Conservation (phyloP, 2,329 filamentous ascomycete genomes). For the Claviceps digitariae region DNA sequence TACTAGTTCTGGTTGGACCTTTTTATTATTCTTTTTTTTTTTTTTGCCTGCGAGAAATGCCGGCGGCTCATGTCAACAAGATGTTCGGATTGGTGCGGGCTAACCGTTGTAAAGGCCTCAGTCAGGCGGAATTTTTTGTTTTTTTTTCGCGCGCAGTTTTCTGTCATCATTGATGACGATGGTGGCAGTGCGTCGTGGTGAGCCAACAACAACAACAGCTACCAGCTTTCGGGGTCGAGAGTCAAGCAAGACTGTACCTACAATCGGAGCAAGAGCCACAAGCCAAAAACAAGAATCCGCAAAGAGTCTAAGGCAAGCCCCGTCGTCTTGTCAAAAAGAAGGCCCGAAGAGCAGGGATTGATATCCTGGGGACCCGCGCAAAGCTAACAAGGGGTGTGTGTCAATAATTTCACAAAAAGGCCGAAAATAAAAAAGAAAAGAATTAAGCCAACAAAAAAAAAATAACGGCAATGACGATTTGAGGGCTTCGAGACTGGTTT, state of each 20-base stretch:
- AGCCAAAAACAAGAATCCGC: not conserved
- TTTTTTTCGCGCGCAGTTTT: not conserved
- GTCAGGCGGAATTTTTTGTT: too few relatives aligned
- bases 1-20: not conserved
- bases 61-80: not conserved
- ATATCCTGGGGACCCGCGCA: not conserved
- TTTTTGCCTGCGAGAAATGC: not conserved
- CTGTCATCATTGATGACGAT: not conserved
- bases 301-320: not conserved
- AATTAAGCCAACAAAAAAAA: too few relatives aligned
- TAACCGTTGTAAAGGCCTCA: not conserved
- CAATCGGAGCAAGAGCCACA: not conserved
- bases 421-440: not conserved
- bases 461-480: not conserved
- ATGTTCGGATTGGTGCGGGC: not conserved
- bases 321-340: not conserved
- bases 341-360: slow-evolving; percentile 4
- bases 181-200: not conserved
- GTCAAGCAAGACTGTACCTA: not conserved
- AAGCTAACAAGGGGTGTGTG: not conserved
- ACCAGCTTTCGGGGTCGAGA: not conserved
- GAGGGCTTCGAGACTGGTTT: not conserved
- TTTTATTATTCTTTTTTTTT: not conserved
- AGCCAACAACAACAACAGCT: not conserved
- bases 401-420: not conserved